A percentile compares a stretch with the other conserved stretches of the same genome.
phyloP scores from a whole-genome alignment of 1,284 basidiomycete genomes.

The Ustilago loliicola region DNA sequence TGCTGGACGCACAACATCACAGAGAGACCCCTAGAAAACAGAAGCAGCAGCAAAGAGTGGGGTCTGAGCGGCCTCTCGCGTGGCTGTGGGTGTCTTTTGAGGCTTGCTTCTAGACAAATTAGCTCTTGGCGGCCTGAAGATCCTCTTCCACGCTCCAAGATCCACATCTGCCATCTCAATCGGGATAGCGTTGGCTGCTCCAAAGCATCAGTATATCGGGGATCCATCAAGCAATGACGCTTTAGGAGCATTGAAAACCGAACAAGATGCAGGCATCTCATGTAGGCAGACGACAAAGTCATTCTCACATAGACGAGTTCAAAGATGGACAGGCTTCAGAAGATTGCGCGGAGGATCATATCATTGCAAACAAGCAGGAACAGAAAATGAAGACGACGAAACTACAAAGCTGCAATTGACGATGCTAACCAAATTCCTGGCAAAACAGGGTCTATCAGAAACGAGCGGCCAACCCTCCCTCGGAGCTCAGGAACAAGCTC shows the following conservation, averaged over 20 bases:
- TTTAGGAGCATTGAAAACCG: too few relatives aligned
- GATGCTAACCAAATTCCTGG: conserved; percentile 17
- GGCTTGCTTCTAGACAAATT: neutral
- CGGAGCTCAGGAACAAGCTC: conserved; percentile 65
- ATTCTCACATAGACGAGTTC: neutral
- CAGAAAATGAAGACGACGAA: conserved; percentile 4
- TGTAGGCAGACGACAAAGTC: neutral
- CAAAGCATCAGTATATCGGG: too few relatives aligned
- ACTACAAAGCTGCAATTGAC: conserved; percentile 21
- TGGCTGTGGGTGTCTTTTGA: neutral
- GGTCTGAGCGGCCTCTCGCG: neutral
- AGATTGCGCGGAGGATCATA: conserved; percentile 18
- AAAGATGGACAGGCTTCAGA: too few relatives aligned
- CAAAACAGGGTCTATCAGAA: conserved; percentile 62
- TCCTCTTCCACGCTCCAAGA: too few relatives aligned
- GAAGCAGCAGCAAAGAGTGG: neutral
- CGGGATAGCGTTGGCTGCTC: too few relatives aligned
- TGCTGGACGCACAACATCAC: neutral
- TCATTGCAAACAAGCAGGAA: conserved; percentile 18
- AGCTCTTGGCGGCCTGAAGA: neutral
- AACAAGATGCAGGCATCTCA: neutral
- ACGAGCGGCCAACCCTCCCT: conserved; percentile 67
- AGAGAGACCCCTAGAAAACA: neutral
- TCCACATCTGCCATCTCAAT: too few relatives aligned
- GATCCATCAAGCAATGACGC: too few relatives aligned